phyloP scores from a whole-genome alignment of 2,329 filamentous ascomycete genomes.

The Nemania diffusa region DNA sequence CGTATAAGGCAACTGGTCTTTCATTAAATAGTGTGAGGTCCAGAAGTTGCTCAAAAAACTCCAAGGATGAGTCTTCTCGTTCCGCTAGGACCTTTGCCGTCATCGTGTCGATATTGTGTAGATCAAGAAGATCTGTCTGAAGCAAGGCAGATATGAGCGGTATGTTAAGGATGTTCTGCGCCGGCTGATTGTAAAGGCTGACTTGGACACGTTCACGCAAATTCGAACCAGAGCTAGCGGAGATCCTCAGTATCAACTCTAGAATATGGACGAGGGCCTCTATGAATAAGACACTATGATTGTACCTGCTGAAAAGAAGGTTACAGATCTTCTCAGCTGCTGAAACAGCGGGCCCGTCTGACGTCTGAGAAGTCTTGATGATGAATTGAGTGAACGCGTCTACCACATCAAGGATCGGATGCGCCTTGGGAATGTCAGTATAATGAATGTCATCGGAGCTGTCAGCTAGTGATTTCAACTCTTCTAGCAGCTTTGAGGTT shows the following conservation, averaged over 20 bases:
- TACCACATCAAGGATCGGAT: conserved; percentile 69
- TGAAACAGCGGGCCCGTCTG: conserved; percentile 68
- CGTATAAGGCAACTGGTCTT: conserved; percentile 79
- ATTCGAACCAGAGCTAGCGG: conserved; percentile 56
- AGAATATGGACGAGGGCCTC: conserved; percentile 72
- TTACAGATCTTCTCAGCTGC: conserved; percentile 69
- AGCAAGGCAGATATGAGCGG: conserved; percentile 67
- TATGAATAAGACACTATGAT: conserved; percentile 66
- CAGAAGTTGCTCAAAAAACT: conserved; percentile 82
- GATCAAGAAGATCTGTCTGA: conserved; percentile 70
- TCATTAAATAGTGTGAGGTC: conserved; percentile 83
- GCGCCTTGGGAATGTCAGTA: conserved; percentile 65
- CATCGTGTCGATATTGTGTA: conserved; percentile 74
- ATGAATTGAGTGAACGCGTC: conserved; percentile 71
- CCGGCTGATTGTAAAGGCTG: conserved; percentile 67
- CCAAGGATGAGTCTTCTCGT: conserved; percentile 76
- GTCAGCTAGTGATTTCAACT: conserved; percentile 65
- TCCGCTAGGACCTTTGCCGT: conserved; percentile 78
- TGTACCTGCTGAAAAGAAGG: conserved; percentile 63
- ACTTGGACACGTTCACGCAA: conserved; percentile 66
- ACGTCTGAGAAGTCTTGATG: conserved; percentile 70
- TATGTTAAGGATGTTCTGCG: conserved; percentile 65
- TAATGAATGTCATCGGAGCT: conserved; percentile 69
- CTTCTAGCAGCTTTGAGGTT: conserved; percentile 66
- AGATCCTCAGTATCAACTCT: conserved; percentile 69